Evolutionary conservation across 306 rosid species (phyloP), one percentile per base, ranked within the genome.

Genomic region (Quercus suber): DNA sequence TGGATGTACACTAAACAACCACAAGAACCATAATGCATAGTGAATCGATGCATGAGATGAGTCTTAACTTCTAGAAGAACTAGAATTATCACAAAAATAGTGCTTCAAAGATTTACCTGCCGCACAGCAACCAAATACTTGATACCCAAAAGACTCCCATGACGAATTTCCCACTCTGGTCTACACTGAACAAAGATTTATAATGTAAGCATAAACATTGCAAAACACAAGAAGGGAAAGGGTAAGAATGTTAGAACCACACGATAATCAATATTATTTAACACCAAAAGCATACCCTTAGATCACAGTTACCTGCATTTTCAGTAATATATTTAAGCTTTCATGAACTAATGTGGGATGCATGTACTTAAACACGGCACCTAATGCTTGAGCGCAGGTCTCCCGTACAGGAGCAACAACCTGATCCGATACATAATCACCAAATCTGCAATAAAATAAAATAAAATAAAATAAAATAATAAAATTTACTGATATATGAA

Each of bases 121-220:
- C 99, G 87, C 57, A 95, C 96, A 1, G 99, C 98, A 78, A 95
- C 97, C 86, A 95, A 85, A 88, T 92, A 92, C 82, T 95, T 95
- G 82, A 95, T 93, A 73, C 98, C 96, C 83, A 95, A 89, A 77
- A 95, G 97, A 84, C 98, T 90, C 69, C 99, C 98, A 76, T 95
- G 99, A 74, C 98, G 99, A 92, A 95, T 91, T 89, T 95, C 99
- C 99, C 99, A 95, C 81, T 95, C 98, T 86, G 97, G 94, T 84
- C 99, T 91, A 89, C 91, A 92, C 99, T 95, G 97, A 87, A 92
- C 78, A 89, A 77, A 86, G 77, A 86, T 70, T 72, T 85, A 85
- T 79, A 79, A 77, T 81, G 83, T 78, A 76, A 88, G 77, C 83
- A 85, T 74, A 80, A 87, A 80, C 80, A 81, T 82, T 33, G 79